Evolutionary conservation across 2,329 filamentous ascomycete genomes (phyloP).

Genomic region (Onygena corvina): DNA sequence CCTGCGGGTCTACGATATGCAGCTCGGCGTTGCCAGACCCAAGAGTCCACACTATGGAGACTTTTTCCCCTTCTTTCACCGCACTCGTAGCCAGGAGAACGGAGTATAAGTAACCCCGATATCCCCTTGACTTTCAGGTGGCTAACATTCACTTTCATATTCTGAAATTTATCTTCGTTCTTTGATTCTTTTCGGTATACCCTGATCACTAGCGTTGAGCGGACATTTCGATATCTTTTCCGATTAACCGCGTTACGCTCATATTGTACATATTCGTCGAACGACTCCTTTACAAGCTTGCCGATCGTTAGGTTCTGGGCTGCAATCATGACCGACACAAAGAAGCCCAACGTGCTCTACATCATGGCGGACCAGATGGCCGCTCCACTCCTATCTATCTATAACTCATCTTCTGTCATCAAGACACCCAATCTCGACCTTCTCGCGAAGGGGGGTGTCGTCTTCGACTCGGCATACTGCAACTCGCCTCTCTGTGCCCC

Average conservation of each 20-base stretch:
- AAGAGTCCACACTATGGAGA: background rate
- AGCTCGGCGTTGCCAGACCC: background rate
- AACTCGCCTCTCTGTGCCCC: constrained; percentile 86
- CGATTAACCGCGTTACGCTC: background rate
- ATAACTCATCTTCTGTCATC: constrained; percentile 79
- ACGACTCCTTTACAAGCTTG: background rate
- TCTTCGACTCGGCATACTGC: constrained; percentile 91
- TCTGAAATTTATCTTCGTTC: background rate
- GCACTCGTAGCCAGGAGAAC: background rate
- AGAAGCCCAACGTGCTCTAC: constrained; percentile 68
- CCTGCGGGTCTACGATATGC: background rate
- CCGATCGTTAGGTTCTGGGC: too few species aligned
- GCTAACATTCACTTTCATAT: background rate
- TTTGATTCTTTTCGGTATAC: constrained; percentile 4
- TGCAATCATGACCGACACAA: constrained; percentile 18
- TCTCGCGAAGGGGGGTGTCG: constrained; percentile 67
- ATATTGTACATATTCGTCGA: too few species aligned
- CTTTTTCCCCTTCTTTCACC: background rate
- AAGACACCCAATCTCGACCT: constrained; percentile 82
- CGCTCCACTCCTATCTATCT: constrained; percentile 80
- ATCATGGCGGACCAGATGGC: constrained; percentile 97
- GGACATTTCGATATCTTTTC: background rate
- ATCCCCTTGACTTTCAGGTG: background rate
- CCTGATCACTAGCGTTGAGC: background rate
- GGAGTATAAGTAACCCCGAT: background rate